Evolutionary conservation across 1,284 basidiomycete genomes (phyloP).

Genomic region (Ustilago cynodontis): DNA sequence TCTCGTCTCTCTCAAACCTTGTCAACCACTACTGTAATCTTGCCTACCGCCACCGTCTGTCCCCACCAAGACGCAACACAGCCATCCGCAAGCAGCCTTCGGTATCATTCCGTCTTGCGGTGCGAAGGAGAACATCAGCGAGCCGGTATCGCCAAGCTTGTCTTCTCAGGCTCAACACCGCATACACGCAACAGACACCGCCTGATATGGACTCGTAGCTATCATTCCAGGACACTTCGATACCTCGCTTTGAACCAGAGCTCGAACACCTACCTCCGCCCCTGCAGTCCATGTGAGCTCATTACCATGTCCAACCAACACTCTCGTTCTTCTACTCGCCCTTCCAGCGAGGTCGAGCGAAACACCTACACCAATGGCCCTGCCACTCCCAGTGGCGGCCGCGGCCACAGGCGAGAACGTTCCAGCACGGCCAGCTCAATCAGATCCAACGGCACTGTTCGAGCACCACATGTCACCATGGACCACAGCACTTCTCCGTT

Average conservation of each 20-base stretch:
- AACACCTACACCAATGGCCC: slow-evolving; percentile 21
- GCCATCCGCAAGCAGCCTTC: no score
- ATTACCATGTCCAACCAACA: slow-evolving; percentile 28
- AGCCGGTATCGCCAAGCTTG: background rate
- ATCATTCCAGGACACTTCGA: no score
- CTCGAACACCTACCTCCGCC: background rate
- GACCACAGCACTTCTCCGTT: slow-evolving; percentile 57
- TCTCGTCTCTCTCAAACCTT: no score
- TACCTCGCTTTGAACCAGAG: background rate
- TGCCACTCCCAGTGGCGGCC: slow-evolving; percentile 25
- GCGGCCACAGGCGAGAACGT: slow-evolving; percentile 22
- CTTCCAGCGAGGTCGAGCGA: slow-evolving; percentile 42
- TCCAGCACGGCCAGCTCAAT: slow-evolving; percentile 36
- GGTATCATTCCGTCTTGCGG: no score
- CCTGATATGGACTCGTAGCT: background rate
- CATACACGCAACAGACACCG: background rate
- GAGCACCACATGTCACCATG: slow-evolving; percentile 39
- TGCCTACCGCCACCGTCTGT: background rate
- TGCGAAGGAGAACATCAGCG: background rate
- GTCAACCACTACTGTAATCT: background rate
- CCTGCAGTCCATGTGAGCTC: background rate
- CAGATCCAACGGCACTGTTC: slow-evolving; percentile 35
- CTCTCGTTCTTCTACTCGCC: slow-evolving; percentile 35
- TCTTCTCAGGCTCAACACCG: slow-evolving; percentile 1
- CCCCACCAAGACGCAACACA: no score